Evolutionary conservation across 1,284 basidiomycete species (phyloP), one percentile per base, ranked within the genome.

Genomic region (Heterobasidion annosum): DNA sequence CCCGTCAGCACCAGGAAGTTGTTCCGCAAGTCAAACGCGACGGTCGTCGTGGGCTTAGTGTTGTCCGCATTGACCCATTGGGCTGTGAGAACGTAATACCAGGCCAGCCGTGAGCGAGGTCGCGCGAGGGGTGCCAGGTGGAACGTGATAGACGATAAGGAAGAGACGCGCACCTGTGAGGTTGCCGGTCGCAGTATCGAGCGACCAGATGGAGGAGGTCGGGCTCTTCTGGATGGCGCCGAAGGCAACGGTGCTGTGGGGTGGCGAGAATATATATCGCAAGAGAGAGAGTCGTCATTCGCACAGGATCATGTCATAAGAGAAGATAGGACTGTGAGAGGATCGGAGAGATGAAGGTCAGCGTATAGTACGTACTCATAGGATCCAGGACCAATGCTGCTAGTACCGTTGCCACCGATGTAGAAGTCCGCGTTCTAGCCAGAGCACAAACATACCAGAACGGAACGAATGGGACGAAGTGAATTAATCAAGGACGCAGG

Each of bases 141-240:
- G 12, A 12, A 43, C 19, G 8, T 19, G 6, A 6, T 13, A 16
- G 19, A 45, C 9, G 32, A 51, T 32, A 44, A 52, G 1, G 40
- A 33, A 32, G 18, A 33, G 19, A 25, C 5, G 34, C 52, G 35
- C 15, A 53, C 52, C 46, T 10, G 45, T 53, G 45, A 53, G 46
- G 35, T 18, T 34, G 40, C 52, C 52, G 9, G 34, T 53, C n/a
- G 46, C 15, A 10, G 7, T 8, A 34, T 53, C 52, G 19, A 53
- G 35, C 8, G 52, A 46, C 52, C 52, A 53, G 45, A 53, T 48
- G 8, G 43, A 34, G 34, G 52, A 32, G 6, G 45, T 49, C 4
- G 19, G 4, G 35, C 18, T 8, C 13, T 25, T 34, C 13, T 16
- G 15, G 19, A 46, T 7, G 16, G 15, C 13, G 19, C 18, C 16